Evolutionary conservation across 179 eudicot species (phyloP).

Genomic region (Heliamphora ciliata): DNA sequence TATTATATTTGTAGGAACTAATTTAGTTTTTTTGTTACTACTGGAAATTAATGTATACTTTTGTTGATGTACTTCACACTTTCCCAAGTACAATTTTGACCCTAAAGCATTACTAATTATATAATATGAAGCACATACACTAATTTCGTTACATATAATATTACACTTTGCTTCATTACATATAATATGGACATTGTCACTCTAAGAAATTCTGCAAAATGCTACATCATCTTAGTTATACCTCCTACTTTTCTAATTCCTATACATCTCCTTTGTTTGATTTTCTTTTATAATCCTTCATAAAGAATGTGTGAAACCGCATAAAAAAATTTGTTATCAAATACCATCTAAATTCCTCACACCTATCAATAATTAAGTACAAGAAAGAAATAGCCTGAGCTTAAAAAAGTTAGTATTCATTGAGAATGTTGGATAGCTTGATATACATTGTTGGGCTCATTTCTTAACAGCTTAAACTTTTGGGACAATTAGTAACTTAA

Average conservation of each 20-base stretch:
- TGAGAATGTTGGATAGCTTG: too few species aligned
- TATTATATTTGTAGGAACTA: background rate
- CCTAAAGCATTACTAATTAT: background rate
- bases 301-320: background rate
- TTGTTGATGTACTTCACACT: background rate
- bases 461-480: too few species aligned
- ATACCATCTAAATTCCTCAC: background rate
- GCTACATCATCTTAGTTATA: background rate
- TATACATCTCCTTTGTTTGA: background rate
- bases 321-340: background rate
- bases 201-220: background rate
- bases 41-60: background rate
- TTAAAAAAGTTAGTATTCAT: background rate
- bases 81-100: background rate
- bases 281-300: background rate
- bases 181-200: background rate
- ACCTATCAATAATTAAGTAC: background rate
- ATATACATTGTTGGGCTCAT: too few species aligned
- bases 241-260: background rate
- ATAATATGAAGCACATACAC: background rate
- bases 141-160: too few species aligned
- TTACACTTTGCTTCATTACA: background rate
- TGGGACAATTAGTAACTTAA: too few species aligned
- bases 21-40: background rate
- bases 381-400: background rate